Evolutionary conservation across 176 grass and related monocot genomes (phyloP).

Genomic region (Bonia amplexicaulis): DNA sequence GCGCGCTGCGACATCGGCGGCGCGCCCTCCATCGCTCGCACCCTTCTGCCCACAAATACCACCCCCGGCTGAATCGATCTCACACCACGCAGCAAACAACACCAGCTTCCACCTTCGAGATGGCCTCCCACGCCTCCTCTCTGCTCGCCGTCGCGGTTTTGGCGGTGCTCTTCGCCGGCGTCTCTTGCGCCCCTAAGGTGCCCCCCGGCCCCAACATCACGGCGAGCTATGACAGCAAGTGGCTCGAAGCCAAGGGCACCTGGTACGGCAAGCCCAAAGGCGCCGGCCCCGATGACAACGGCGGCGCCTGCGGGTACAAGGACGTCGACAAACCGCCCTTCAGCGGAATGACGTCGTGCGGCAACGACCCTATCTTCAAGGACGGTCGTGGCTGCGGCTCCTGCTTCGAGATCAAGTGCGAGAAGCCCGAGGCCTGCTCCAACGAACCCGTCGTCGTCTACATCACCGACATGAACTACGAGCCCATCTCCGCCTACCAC

Average conservation of each 20-base stretch:
- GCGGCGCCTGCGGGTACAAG: constrained; percentile 13
- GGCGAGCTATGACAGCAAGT: not conserved
- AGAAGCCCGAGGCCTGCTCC: not conserved
- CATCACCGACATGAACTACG: not conserved
- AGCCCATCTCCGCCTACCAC: not conserved
- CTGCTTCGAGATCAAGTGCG: not conserved
- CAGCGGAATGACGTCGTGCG: too few relatives aligned
- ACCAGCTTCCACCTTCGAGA: too few relatives aligned
- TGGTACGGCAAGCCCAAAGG: constrained; percentile 51
- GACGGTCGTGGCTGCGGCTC: too few relatives aligned
- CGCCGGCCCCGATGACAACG: constrained; percentile 41
- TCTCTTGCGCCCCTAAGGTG: not conserved
- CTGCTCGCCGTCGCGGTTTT: not conserved
- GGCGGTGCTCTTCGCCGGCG: too few relatives aligned
- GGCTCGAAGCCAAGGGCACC: constrained; percentile 38
- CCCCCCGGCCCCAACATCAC: constrained; percentile 27
- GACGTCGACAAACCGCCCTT: too few relatives aligned
- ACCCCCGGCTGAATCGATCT: too few relatives aligned
- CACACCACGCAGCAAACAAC: too few relatives aligned
- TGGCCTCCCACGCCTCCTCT: not conserved
- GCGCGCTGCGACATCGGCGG: too few relatives aligned
- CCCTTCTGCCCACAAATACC: too few relatives aligned
- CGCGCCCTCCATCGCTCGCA: too few relatives aligned
- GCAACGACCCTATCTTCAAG: too few relatives aligned
- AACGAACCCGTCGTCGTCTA: not conserved